Evolutionary conservation across 371 early-diverging fungal species (phyloP).

Genomic region (Haplosporangium sp.): DNA sequence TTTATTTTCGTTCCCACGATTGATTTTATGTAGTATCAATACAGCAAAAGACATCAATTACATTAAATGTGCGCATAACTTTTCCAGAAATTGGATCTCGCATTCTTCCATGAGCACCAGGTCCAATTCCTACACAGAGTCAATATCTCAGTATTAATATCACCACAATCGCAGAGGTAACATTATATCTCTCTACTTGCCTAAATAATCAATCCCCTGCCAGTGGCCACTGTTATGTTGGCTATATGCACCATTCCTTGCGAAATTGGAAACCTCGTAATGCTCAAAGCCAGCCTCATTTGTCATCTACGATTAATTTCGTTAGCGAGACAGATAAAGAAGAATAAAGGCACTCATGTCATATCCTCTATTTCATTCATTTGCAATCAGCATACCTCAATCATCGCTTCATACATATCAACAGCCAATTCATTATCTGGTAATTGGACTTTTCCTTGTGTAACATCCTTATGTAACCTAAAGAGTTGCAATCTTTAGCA

Average conservation of each 20-base stretch:
- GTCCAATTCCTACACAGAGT: slow-evolving; percentile 73
- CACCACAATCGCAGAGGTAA: too few relatives aligned
- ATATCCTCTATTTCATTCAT: background rate
- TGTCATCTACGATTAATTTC: slow-evolving; percentile 40
- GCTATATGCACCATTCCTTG: slow-evolving; percentile 64
- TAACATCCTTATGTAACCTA: slow-evolving; percentile 68
- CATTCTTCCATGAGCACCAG: slow-evolving; percentile 88
- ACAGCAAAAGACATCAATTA: slow-evolving; percentile 25
- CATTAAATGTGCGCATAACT: slow-evolving; percentile 70
- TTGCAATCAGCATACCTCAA: slow-evolving; percentile 22
- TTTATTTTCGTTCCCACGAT: background rate
- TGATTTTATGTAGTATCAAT: background rate
- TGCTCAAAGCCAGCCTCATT: slow-evolving; percentile 70
- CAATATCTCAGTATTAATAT: too few relatives aligned
- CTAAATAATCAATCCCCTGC: slow-evolving; percentile 86
- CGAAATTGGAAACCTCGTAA: slow-evolving; percentile 91
- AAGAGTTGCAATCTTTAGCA: background rate
- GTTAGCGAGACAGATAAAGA: too few relatives aligned
- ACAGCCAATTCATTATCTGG: slow-evolving; percentile 69
- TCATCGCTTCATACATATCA: slow-evolving; percentile 82
- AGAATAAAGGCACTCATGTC: background rate
- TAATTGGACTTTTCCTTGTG: slow-evolving; percentile 57
- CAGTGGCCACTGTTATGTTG: slow-evolving; percentile 87
- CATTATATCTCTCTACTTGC: slow-evolving; percentile 40
- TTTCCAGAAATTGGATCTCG: slow-evolving; percentile 52